These are phyloP conservation scores for Ceratorhiza oryzae-sativae DNA, from an alignment of 1,284 basidiomycete species.

Conservation along the genomic window DNA sequence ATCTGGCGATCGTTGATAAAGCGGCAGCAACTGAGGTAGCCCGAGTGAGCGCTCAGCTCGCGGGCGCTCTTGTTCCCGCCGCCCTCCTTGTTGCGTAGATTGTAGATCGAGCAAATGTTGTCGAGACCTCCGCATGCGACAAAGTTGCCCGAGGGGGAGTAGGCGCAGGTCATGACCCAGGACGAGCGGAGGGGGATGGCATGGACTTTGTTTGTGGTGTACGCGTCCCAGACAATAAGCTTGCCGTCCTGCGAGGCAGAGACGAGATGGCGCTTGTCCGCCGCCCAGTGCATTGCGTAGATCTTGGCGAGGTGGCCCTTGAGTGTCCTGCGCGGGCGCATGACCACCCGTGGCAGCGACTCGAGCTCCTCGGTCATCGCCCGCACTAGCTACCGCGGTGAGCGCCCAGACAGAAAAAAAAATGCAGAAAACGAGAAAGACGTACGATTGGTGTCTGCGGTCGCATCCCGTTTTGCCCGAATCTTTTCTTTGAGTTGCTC, in stretches of 20 bases:
- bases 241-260: conserved; percentile 99
- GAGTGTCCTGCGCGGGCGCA: conserved; percentile 93
- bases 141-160: conserved; percentile 94
- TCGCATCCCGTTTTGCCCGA: conserved; percentile 90
- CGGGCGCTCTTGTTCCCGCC: conserved; percentile 81
- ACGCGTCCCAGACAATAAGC: conserved; percentile 99
- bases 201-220: conserved; percentile 99
- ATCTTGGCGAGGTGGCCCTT: conserved; percentile 99
- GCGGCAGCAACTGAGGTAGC: conserved; percentile 96
- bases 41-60: conserved; percentile 95
- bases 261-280: conserved; percentile 94
- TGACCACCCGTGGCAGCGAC: conserved; percentile 91
- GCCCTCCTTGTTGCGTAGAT: conserved; percentile 76
- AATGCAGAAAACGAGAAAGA: conserved; percentile 45
- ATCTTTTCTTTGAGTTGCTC: conserved; percentile 98
- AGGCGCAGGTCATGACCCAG: conserved; percentile 99
- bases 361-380: conserved; percentile 98
- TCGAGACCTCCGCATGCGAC: conserved; percentile 99
- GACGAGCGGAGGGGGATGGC: conserved; percentile 96
- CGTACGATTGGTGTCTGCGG: conserved; percentile 94
- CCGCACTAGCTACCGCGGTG: conserved; percentile 81
- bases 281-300: conserved; percentile 99
- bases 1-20: conserved; percentile 99
- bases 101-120: conserved; percentile 99
- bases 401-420: conserved; percentile 41